phyloP scores from a whole-genome alignment of 495 filamentous ascomycete genomes.

The Lasiosphaeria ovina region DNA sequence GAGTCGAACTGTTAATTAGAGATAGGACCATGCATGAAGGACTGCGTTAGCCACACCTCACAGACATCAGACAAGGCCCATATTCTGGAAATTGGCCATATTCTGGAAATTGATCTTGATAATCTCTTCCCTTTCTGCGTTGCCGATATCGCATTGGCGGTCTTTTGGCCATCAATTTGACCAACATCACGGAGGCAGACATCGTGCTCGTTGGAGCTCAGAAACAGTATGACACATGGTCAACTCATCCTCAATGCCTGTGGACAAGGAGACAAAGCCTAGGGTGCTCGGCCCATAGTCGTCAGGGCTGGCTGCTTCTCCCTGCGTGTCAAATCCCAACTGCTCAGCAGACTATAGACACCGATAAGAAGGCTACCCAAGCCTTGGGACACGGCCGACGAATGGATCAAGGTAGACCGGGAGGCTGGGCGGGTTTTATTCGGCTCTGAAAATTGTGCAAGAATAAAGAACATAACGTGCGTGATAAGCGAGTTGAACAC shows the following conservation, averaged over 20 bases:
- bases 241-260: not conserved
- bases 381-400: not conserved
- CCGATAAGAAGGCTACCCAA: not conserved
- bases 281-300: not conserved
- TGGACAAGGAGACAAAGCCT: not conserved
- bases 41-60: not conserved
- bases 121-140: not conserved
- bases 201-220: not conserved
- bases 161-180: not conserved
- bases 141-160: not conserved
- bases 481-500: no score
- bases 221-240: not conserved
- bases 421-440: not conserved
- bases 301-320: not conserved
- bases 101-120: not conserved
- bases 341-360: not conserved
- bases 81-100: not conserved
- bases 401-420: not conserved
- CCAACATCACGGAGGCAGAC: not conserved
- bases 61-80: not conserved
- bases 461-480: not conserved
- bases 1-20: not conserved
- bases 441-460: not conserved
- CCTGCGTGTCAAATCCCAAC: not conserved
- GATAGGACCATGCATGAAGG: not conserved